These are phyloP conservation scores for Cardiospermum halicacabum DNA, from an alignment of 345 rosid species.

Conservation along the genomic window DNA sequence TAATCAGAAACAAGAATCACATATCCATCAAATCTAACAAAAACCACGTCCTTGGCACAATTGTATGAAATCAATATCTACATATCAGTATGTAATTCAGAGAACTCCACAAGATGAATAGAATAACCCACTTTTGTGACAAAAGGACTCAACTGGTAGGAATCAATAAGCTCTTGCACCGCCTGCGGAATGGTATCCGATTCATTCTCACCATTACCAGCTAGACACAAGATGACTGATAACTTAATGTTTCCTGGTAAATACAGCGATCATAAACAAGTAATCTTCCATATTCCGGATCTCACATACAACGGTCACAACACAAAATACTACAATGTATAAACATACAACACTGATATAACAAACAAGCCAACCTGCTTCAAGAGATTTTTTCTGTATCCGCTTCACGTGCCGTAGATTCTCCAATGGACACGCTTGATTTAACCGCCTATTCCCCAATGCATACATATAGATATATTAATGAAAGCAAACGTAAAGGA, in stretches of 20 bases:
- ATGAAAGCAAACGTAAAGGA: neutral
- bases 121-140: conserved; percentile 56
- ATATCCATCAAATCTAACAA: neutral
- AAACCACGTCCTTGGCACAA: neutral
- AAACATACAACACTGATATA: neutral
- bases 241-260: conserved; percentile 57
- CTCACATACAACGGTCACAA: neutral
- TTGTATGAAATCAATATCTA: neutral
- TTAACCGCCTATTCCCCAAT: conserved; percentile 40
- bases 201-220: conserved; percentile 33
- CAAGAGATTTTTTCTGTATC: conserved; percentile 43
- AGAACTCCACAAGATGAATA: conserved; percentile 8
- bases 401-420: conserved; percentile 75
- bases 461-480: conserved; percentile 20
- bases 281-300: neutral
- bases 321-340: neutral
- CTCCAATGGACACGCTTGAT: conserved; percentile 62
- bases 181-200: conserved; percentile 34
- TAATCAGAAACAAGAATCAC: neutral
- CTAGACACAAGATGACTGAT: conserved; percentile 61
- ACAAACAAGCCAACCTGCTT: conserved; percentile 29
- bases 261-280: neutral
- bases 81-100: neutral
- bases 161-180: conserved; percentile 47
- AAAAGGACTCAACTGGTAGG: conserved; percentile 78